These are phyloP conservation scores for Vanrija pseudolonga DNA, from an alignment of 1,284 basidiomycete genomes.

Conservation along the genomic window DNA sequence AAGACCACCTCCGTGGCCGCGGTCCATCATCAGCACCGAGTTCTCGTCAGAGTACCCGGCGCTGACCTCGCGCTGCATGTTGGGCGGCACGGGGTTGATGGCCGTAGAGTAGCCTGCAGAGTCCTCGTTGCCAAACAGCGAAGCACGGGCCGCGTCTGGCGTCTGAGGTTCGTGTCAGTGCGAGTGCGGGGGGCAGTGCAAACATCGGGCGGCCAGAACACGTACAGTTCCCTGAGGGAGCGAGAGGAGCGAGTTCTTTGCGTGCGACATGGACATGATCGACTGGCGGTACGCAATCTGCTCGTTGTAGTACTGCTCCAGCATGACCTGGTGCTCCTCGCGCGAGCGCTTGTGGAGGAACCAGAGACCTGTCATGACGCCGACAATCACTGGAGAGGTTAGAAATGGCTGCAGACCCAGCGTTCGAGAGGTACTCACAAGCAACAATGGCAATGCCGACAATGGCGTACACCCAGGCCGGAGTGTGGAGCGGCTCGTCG, in stretches of 20 bases:
- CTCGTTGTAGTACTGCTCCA: conserved; percentile 81
- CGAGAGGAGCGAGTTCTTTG: conserved; percentile 43
- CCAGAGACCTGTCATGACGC: conserved; percentile 64
- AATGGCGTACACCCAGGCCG: conserved; percentile 65
- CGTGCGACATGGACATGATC: conserved; percentile 49
- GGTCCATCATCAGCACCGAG: conserved; percentile 14
- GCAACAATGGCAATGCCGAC: conserved; percentile 69
- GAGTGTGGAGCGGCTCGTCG: conserved; percentile 62
- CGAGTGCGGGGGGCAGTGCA: neutral
- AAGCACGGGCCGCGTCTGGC: conserved; percentile 24
- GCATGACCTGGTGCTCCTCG: conserved; percentile 70
- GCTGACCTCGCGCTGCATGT: conserved; percentile 33
- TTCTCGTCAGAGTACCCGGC: conserved; percentile 25
- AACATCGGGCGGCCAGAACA: conserved; percentile 16
- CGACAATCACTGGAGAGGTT: conserved; percentile 61
- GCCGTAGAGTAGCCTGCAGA: conserved; percentile 17
- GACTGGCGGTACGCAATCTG: conserved; percentile 50
- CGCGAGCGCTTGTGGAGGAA: conserved; percentile 67
- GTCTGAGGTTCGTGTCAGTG: conserved; percentile 4
- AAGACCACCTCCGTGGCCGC: neutral
- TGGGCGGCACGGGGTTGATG: conserved; percentile 28
- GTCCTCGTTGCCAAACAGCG: conserved; percentile 24
- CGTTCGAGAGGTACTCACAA: conserved; percentile 52
- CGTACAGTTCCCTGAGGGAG: conserved; percentile 18
- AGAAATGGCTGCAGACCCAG: neutral